Evolutionary conservation across 2,329 filamentous ascomycete genomes (phyloP).

Genomic region (Neoascochyta sp.): DNA sequence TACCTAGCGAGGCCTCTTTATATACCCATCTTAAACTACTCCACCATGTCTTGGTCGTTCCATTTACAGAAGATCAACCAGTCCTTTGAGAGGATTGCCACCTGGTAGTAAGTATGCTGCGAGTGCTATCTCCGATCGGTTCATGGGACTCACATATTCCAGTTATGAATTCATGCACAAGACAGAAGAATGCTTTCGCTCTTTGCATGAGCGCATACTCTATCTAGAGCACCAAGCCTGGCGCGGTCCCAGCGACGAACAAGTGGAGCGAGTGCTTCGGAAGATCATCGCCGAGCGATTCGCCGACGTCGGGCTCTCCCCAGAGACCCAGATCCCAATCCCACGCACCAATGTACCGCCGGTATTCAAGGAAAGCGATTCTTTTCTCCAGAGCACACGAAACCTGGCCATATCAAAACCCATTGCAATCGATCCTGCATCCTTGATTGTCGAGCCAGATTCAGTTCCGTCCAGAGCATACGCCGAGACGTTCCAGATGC

Average conservation of each 20-base stretch:
- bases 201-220: conserved; percentile 24
- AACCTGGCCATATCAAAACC: conserved; percentile 11
- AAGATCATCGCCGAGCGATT: conserved; percentile 36
- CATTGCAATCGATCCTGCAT: conserved; percentile 17
- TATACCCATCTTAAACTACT: no score
- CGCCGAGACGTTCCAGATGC: conserved; percentile 24
- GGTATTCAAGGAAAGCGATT: conserved; percentile 5
- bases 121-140: not conserved
- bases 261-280: conserved; percentile 34
- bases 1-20: no score
- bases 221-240: conserved; percentile 24
- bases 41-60: conserved; percentile 32
- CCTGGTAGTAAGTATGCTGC: conserved; percentile 28
- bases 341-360: not conserved
- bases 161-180: conserved; percentile 32
- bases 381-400: conserved; percentile 10
- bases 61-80: conserved; percentile 32
- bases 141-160: conserved; percentile 5
- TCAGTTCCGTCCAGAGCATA: conserved; percentile 30
- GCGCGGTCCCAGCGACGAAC: conserved; percentile 29
- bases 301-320: conserved; percentile 8
- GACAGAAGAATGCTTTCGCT: conserved; percentile 27
- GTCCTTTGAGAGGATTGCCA: conserved; percentile 31
- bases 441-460: conserved; percentile 24
- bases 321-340: not conserved